Conservation (phyloP, 495 filamentous ascomycete species). For the Hypoxylon fuscum region DNA sequence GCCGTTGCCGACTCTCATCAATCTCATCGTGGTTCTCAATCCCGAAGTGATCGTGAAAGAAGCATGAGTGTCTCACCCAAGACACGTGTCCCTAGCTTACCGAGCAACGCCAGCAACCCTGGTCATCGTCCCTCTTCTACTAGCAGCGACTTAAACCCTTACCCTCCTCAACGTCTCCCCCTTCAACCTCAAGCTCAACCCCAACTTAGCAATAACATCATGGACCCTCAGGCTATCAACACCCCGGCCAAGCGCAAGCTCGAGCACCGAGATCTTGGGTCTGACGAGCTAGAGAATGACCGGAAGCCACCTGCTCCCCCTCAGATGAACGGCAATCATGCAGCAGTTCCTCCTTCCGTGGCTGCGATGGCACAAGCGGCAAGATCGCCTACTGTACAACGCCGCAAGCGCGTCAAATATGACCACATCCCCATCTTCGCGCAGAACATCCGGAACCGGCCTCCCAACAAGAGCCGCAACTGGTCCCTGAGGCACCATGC, state of each 20-base stretch:
- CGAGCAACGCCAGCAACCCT: constrained; percentile 46
- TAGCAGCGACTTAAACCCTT: constrained; percentile 52
- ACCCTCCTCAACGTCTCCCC: constrained; percentile 44
- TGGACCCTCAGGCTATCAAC: constrained; percentile 43
- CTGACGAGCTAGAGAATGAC: constrained; percentile 55
- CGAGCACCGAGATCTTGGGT: constrained; percentile 57
- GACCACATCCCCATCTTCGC: constrained; percentile 58
- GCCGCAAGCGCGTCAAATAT: constrained; percentile 50
- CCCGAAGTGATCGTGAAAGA: constrained; percentile 63
- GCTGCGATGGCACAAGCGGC: constrained; percentile 27
- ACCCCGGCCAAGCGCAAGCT: constrained; percentile 64
- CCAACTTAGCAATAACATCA: constrained; percentile 38
- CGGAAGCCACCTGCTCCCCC: constrained; percentile 54
- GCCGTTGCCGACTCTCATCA: constrained; percentile 45
- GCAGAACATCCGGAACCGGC: constrained; percentile 33
- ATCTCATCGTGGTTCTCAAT: constrained; percentile 47
- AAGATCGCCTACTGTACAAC: constrained; percentile 42
- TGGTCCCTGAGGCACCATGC: constrained; percentile 47
- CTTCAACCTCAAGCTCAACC: constrained; percentile 20
- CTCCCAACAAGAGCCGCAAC: constrained; percentile 47
- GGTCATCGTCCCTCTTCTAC: constrained; percentile 51
- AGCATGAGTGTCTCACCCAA: constrained; percentile 73
- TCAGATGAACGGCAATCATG: constrained; percentile 52
- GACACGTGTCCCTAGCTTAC: constrained; percentile 63
- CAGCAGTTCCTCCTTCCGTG: constrained; percentile 34